These are phyloP conservation scores for Dorcoceras hygrometricum DNA, from an alignment of 257 asterid species.

Conservation along the genomic window DNA sequence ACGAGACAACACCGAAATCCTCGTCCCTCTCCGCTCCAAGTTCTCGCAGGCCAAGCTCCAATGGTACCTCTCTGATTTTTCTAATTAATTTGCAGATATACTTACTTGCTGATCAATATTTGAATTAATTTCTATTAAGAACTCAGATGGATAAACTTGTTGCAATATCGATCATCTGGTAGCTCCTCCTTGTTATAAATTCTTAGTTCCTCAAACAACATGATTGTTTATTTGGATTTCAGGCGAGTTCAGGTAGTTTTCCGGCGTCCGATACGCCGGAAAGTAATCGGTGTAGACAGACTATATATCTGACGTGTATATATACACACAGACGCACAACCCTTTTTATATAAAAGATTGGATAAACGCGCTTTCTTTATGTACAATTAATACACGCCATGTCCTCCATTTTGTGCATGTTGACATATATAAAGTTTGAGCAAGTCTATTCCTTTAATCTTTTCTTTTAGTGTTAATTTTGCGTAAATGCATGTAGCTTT, in stretches of 20 bases:
- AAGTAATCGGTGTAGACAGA: background rate
- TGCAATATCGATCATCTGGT: background rate
- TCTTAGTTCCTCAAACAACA: background rate
- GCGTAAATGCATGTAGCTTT: no score
- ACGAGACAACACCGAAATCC: background rate
- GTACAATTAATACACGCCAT: no score
- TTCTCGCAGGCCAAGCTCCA: background rate
- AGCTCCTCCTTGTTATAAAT: background rate
- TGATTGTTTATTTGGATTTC: constrained; percentile 7
- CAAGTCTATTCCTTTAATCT: background rate
- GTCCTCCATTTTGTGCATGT: constrained; percentile 12
- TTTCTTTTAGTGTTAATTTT: no score
- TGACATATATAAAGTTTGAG: constrained; percentile 1
- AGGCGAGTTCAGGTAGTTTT: constrained; percentile 23
- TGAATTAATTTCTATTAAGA: no score
- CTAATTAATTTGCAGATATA: background rate
- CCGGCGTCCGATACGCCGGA: constrained; percentile 24
- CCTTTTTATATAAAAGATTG: no score
- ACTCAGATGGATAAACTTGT: no score
- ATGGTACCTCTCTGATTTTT: background rate
- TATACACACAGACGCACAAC: no score
- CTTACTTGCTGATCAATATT: background rate
- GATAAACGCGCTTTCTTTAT: constrained; percentile 2
- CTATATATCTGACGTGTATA: background rate
- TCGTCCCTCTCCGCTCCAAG: background rate